phyloP scores from a whole-genome alignment of 164 flowering plant species.

The Vitis riparia region DNA sequence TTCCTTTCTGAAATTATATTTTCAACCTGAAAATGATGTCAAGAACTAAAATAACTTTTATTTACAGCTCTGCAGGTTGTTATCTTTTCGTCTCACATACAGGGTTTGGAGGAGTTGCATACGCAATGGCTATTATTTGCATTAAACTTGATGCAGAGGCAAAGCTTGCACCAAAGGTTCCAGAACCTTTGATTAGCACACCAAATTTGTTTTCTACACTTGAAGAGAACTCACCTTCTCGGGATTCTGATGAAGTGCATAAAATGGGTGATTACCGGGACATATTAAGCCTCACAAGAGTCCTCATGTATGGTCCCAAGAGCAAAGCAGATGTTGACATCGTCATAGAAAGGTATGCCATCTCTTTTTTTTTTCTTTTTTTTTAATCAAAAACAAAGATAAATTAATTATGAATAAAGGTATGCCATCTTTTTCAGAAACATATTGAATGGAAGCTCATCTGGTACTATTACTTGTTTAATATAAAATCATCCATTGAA shows the following conservation, averaged over 20 bases:
- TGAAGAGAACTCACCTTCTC: slow-evolving; percentile 32
- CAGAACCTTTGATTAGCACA: slow-evolving; percentile 25
- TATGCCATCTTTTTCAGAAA: no score
- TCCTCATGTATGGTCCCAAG: slow-evolving; percentile 79
- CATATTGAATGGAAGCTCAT: neutral
- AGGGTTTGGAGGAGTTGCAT: slow-evolving; percentile 91
- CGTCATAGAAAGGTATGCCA: slow-evolving; percentile 70
- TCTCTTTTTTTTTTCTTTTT: neutral
- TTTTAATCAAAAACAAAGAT: neutral
- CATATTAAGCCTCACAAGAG: slow-evolving; percentile 87
- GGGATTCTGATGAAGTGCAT: slow-evolving; percentile 48
- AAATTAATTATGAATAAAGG: no score
- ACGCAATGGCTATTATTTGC: slow-evolving; percentile 93
- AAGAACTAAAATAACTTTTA: slow-evolving; percentile 7
- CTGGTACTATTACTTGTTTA: neutral
- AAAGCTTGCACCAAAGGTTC: slow-evolving; percentile 24
- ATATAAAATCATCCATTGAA: neutral
- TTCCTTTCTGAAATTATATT: neutral
- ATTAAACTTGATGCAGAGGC: slow-evolving; percentile 59
- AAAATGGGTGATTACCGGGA: slow-evolving; percentile 84
- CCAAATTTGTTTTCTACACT: slow-evolving; percentile 10
- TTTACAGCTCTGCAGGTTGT: slow-evolving; percentile 71
- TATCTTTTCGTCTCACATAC: slow-evolving; percentile 95
- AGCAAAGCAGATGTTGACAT: slow-evolving; percentile 85
- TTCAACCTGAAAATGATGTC: neutral